A percentile compares a stretch with the other conserved stretches of the same genome.
phyloP scores from a whole-genome alignment of 305 asterid species.

The Petunia hybrid region DNA sequence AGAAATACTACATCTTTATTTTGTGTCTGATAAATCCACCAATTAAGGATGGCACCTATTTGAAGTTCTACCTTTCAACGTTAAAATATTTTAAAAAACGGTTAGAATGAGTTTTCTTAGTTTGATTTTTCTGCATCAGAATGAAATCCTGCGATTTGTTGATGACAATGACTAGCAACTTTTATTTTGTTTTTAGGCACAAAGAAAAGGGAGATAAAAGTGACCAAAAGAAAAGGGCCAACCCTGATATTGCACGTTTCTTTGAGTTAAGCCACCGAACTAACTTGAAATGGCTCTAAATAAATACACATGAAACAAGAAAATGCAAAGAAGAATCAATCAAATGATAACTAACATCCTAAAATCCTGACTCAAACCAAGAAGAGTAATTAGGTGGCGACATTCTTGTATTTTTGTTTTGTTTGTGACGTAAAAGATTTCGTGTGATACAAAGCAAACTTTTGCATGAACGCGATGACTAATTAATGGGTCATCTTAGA shows the following conservation, averaged over 20 bases:
- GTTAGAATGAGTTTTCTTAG: background rate
- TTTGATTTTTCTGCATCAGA: background rate
- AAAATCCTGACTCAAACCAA: background rate
- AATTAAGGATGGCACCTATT: background rate
- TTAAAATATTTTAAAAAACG: background rate
- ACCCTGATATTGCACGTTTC: background rate
- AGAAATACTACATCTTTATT: background rate
- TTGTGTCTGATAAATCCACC: background rate
- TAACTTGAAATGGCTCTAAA: conserved; percentile 1
- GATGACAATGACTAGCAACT: conserved; percentile 18
- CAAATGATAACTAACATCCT: background rate
- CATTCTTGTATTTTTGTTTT: conserved; percentile 26
- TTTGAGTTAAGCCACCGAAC: background rate
- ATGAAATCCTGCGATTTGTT: conserved; percentile 12
- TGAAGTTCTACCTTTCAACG: background rate
- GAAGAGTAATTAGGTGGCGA: conserved; percentile 2
- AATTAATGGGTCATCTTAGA: background rate
- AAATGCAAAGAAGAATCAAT: background rate
- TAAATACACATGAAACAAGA: background rate
- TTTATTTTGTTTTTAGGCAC: background rate
- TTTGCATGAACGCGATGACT: background rate
- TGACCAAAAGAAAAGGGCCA: background rate
- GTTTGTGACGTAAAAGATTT: background rate
- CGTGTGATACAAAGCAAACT: background rate
- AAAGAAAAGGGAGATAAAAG: conserved; percentile 2